phyloP scores from a whole-genome alignment of 805 yeast genomes.

The Yueomyces sp. region DNA sequence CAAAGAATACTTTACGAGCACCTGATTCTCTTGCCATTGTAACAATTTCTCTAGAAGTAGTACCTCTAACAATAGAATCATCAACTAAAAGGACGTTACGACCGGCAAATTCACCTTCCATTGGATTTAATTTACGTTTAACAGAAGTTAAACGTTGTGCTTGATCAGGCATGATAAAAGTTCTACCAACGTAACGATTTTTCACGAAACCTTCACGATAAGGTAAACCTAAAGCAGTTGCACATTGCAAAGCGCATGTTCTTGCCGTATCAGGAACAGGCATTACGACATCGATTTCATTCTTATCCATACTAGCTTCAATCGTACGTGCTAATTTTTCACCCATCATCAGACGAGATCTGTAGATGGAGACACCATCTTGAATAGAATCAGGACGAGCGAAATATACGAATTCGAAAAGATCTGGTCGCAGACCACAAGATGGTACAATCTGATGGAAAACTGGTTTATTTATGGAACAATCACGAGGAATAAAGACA shows the following conservation, averaged over 20 bases:
- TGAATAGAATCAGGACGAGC: constrained; percentile 94
- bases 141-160: constrained; percentile 87
- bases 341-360: constrained; percentile 91
- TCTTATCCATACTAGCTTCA: constrained; percentile 30
- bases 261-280: constrained; percentile 99
- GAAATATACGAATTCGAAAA: constrained; percentile 94
- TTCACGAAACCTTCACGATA: constrained; percentile 96
- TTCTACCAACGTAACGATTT: constrained; percentile 93
- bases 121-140: constrained; percentile 88
- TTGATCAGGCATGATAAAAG: constrained; percentile 98
- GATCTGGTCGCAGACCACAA: constrained; percentile 78
- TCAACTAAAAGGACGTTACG: constrained; percentile 83
- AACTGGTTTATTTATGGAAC: constrained; percentile 46
- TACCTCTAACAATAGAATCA: constrained; percentile 95
- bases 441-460: constrained; percentile 76
- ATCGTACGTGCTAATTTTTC: constrained; percentile 71
- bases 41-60: constrained; percentile 91
- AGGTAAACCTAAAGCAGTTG: constrained; percentile 65
- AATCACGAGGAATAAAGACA: constrained; percentile 74
- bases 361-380: constrained; percentile 94
- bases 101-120: constrained; percentile 82
- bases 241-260: constrained; percentile 86
- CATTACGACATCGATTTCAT: constrained; percentile 80
- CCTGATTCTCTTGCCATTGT: constrained; percentile 99
- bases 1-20: constrained; percentile 87